Evolutionary conservation across 2,329 filamentous ascomycete species (phyloP), one percentile per base, ranked within the genome.

Genomic region (Corinectria fuckeliana): DNA sequence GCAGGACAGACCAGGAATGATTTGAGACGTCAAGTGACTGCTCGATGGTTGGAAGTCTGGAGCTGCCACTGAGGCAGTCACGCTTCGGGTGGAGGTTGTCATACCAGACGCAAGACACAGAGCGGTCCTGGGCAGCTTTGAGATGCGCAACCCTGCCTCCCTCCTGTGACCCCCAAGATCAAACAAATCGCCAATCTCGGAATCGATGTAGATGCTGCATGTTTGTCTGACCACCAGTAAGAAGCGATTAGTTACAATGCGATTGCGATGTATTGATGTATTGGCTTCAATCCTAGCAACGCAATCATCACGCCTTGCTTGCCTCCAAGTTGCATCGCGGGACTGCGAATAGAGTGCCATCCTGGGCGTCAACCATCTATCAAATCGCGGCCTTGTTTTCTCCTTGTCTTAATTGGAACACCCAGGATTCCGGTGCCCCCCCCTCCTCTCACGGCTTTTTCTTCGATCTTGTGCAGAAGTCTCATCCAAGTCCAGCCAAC

Each of bases 381-480:
- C 41, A 38, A 49, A 41, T 16, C 23, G 28, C 5, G 10, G 30
- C 44, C n/a, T 20, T 14, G 41, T 38, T 58, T 42, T 20, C 18
- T 44, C 21, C 14, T n/a, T 14, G 5, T 34, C 18, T 23, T 20
- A 47, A 44, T 50, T 54, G 49, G 56, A 44, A 53, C 23, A 23
- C 13, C 56, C 34, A 51, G 44, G 28, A 52, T 36, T 36, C 44
- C 47, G 38, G 44, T 44, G 41, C 28, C 13, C 28, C 39, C 18
- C 23, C 47, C 41, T 28, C 41, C 54, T 44, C 14, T 23, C 28
- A 4, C 25, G 38, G 13, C 26, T 11, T 20, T 45, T 39, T 45
- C 45, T 30, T 50, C 56, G 50, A 59, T 59, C 50, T 50, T 39
- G 30, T 54, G 50, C 50, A 59, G 56, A 34, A 30, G 45, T 59